Percentiles rank a stretch among this genome's conserved stretches.
Evolutionary conservation across 1,284 basidiomycete genomes (phyloP).

Genomic region (Vanrija pseudolonga): DNA sequence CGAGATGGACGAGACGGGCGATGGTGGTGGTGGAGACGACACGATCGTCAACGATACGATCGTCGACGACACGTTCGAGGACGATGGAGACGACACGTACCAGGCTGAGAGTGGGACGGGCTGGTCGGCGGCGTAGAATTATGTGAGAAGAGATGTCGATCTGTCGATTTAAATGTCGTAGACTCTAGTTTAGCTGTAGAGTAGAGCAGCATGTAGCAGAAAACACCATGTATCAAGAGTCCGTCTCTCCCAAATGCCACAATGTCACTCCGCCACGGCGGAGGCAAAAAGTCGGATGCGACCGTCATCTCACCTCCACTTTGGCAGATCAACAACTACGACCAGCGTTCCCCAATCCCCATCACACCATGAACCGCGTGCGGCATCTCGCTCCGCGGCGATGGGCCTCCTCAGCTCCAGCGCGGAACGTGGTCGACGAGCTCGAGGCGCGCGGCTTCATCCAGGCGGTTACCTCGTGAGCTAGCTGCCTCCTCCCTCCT

Average conservation of each 20-base stretch:
- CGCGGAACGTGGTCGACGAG: constrained; percentile 42
- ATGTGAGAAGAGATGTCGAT: too few relatives aligned
- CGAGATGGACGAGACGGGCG: not conserved
- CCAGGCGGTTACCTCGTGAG: constrained; percentile 50
- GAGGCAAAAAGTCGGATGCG: not conserved
- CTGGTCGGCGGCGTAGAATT: too few relatives aligned
- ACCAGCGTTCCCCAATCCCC: not conserved
- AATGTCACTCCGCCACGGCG: not conserved
- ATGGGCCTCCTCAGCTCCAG: not conserved
- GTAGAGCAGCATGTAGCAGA: too few relatives aligned
- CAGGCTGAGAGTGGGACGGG: too few relatives aligned
- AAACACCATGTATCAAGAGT: too few relatives aligned
- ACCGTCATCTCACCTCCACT: not conserved
- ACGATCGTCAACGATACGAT: not conserved
- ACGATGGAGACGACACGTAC: too few relatives aligned
- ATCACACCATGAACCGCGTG: not conserved
- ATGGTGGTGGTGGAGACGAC: not conserved
- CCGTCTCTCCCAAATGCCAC: not conserved
- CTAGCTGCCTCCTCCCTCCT: not conserved
- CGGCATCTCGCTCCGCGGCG: not conserved
- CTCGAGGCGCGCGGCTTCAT: constrained; percentile 51
- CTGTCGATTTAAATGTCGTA: too few relatives aligned
- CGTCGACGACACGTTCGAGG: not conserved
- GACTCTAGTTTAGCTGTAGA: too few relatives aligned
- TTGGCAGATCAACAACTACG: too few relatives aligned